Base-by-base conservation (phyloP, 768 basidiomycete species). In the Gymnopilus dilepis region DNA sequence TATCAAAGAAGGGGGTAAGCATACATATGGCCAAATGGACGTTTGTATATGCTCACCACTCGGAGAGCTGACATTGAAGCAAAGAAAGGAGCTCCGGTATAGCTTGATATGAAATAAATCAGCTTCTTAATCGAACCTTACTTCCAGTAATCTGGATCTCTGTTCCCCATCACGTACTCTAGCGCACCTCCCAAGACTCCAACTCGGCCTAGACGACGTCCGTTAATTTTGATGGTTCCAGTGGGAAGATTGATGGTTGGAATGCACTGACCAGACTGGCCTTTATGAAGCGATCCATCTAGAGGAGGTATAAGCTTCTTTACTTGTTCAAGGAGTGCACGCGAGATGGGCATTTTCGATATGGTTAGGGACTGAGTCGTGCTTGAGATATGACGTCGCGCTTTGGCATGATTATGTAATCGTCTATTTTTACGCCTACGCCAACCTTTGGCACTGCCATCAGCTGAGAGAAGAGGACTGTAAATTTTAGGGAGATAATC, bases 71-170 rank as follows among this genome's bases (percentile, higher is more conserved):
- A 89, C 68, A 97, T 94, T 34, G 94, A 88, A 4, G 95, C 92
- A 72, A 98, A 99, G 82, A 88, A 99, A 0, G 97, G 97, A 19
- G 97, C 97, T 15, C 97, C 97, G 0, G 96, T 93, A 75, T 98
- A 99, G 73, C 97, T 42, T 31, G 9, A 55, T 37, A 28, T 33
- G 13, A 8, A 26, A 33, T 30, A 55, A 34, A 59, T 48, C 28
- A 56, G 51, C 11, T 8, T 28, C 19, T 31, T 15, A 4, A 50
- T 50, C 17, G 26, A 50, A 28, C n/a, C 13, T n/a, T 26, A 50
- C 17, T 13, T 8, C 28, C 15, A 50, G 26, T n/a, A 50, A 31
- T n/a, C 47, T 30, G 15, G 4, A 50, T 28, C 15, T 28, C 28
- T 11, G 26, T 28, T 50, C 30, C 9, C 15, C 31, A 30, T 9